A percentile compares a stretch with the other conserved stretches of the same genome.
Conservation (phyloP, 2,329 filamentous ascomycete genomes). For the Aureobasidium namibiae region DNA sequence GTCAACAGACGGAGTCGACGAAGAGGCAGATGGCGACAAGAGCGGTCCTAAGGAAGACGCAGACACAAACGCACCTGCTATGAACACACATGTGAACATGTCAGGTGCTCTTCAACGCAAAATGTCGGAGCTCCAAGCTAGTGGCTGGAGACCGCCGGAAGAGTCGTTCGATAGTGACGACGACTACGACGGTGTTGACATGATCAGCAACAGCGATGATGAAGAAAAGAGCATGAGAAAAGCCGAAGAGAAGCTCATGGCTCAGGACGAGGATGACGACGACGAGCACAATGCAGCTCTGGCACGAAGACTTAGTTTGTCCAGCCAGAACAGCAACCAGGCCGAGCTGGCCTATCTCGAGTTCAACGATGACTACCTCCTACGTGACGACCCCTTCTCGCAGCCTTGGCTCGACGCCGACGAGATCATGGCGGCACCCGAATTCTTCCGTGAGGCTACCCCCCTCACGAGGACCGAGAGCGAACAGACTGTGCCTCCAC, state of each 20-base stretch:
- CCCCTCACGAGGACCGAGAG: conserved; percentile 12
- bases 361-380: conserved; percentile 12
- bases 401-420: conserved; percentile 10
- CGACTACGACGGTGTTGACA: conserved; percentile 24
- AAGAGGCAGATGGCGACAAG: conserved; percentile 13
- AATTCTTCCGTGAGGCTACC: conserved; percentile 4
- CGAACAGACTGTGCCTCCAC: conserved; percentile 19
- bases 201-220: conserved; percentile 24
- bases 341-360: conserved; percentile 15
- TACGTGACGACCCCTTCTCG: conserved; percentile 5
- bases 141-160: conserved; percentile 17
- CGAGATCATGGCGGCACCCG: conserved; percentile 1
- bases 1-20: not conserved
- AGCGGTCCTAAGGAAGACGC: conserved; percentile 3
- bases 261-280: conserved; percentile 18
- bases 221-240: conserved; percentile 19
- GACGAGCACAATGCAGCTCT: conserved; percentile 15
- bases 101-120: conserved; percentile 20
- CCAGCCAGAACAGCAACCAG: conserved; percentile 18
- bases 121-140: conserved; percentile 18
- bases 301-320: conserved; percentile 20
- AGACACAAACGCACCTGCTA: conserved; percentile 12
- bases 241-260: conserved; percentile 16
- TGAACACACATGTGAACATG: conserved; percentile 2
- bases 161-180: conserved; percentile 17